Evolutionary conservation across 352 stramenopile genomes (phyloP).

Genomic region (Pythium monospermum): DNA sequence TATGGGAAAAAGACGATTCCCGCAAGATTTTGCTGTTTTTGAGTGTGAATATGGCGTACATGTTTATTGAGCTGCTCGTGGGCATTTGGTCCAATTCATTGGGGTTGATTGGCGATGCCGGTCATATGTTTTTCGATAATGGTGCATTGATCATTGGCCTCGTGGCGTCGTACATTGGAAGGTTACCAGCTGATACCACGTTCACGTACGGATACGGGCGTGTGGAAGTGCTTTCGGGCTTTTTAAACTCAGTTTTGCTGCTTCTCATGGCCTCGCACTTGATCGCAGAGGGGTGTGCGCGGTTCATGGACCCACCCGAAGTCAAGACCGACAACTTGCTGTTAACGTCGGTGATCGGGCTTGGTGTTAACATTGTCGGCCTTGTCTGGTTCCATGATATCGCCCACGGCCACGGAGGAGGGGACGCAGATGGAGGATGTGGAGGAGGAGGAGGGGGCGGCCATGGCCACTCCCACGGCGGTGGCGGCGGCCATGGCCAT

Average conservation of each 20-base stretch:
- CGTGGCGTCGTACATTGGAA: constrained; percentile 75
- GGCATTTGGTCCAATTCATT: constrained; percentile 84
- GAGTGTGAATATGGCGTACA: constrained; percentile 77
- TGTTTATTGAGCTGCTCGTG: constrained; percentile 84
- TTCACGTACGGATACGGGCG: constrained; percentile 86
- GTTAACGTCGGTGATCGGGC: constrained; percentile 72
- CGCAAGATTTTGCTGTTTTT: constrained; percentile 81
- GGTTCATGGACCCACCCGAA: constrained; percentile 70
- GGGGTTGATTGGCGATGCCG: constrained; percentile 80
- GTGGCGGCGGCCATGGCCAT: constrained; percentile 54
- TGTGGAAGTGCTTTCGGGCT: constrained; percentile 83
- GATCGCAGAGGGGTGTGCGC: constrained; percentile 70
- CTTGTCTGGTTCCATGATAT: constrained; percentile 90
- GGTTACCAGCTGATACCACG: constrained; percentile 55
- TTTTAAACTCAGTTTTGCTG: constrained; percentile 83
- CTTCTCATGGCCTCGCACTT: constrained; percentile 81
- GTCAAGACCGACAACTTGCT: constrained; percentile 83
- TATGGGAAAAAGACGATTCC: constrained; percentile 58
- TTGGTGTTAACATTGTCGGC: constrained; percentile 84
- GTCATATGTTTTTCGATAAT: constrained; percentile 90
- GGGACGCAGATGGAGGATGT: too few relatives aligned
- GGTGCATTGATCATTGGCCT: constrained; percentile 80
- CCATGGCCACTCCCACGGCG: constrained; percentile 38
- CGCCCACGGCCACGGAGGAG: constrained; percentile 57
- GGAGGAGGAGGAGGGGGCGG: too few relatives aligned